Evolutionary conservation across 352 stramenopile genomes (phyloP).

Genomic region (Phytophthora fragariaefolia): DNA sequence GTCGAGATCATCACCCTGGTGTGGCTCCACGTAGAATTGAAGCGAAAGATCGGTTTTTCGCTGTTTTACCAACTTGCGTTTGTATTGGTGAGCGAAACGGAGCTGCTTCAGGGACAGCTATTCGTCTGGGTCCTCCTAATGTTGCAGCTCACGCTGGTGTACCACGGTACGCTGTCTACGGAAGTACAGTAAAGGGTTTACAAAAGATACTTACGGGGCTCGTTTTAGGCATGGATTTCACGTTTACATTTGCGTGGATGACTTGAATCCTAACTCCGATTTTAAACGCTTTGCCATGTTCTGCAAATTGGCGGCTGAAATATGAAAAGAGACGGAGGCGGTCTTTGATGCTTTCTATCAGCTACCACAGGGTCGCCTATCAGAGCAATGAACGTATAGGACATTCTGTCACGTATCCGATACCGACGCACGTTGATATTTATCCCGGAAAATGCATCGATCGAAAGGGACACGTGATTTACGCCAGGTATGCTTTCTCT

Average conservation of each 20-base stretch:
- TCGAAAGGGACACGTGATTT: too few species aligned
- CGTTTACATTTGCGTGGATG: conserved; percentile 2
- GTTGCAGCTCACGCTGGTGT: not conserved
- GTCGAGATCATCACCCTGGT: conserved; percentile 2
- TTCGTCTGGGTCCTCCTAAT: not conserved
- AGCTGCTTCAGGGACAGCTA: not conserved
- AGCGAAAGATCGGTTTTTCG: conserved; percentile 1
- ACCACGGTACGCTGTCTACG: not conserved
- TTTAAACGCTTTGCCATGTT: too few species aligned
- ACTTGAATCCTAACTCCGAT: too few species aligned
- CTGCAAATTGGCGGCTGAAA: too few species aligned
- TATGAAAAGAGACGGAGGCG: too few species aligned
- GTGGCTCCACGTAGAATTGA: not conserved
- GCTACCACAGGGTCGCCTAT: too few species aligned
- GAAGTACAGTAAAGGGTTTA: not conserved
- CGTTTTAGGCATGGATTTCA: conserved; percentile 4
- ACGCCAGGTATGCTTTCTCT: too few species aligned
- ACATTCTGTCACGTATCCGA: too few species aligned
- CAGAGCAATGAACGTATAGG: too few species aligned
- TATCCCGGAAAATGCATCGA: too few species aligned
- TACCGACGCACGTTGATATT: too few species aligned
- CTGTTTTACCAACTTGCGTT: conserved; percentile 3
- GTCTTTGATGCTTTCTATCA: too few species aligned
- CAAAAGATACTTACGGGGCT: not conserved
- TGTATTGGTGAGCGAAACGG: not conserved